These are phyloP conservation scores for Ophiostoma piceae DNA, from an alignment of 2,329 filamentous ascomycete genomes.

Conservation along the genomic window DNA sequence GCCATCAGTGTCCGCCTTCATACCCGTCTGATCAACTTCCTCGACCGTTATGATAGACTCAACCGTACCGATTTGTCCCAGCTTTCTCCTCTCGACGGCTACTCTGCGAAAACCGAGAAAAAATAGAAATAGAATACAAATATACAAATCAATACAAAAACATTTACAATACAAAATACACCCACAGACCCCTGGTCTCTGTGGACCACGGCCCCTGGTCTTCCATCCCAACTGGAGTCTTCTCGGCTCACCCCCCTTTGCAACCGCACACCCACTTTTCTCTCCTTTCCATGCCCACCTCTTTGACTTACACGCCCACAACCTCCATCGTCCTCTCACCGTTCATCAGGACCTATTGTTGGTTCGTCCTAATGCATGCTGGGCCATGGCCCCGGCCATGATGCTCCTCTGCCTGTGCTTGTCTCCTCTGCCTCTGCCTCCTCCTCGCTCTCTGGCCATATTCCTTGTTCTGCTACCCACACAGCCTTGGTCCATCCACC, in stretches of 20 bases:
- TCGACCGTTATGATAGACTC: background rate
- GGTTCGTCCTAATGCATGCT: slow-evolving; percentile 5
- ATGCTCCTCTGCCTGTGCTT: slow-evolving; percentile 16
- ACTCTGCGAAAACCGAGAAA: background rate
- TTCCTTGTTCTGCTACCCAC: background rate
- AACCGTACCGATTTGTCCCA: no score
- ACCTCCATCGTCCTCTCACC: background rate
- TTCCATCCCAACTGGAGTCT: slow-evolving; percentile 16
- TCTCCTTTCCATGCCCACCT: slow-evolving; percentile 17
- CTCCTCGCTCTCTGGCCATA: background rate
- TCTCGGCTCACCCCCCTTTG: slow-evolving; percentile 9
- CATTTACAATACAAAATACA: background rate
- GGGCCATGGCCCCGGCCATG: slow-evolving; percentile 14
- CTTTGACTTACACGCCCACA: slow-evolving; percentile 21
- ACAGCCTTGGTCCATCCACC: background rate
- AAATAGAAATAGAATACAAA: background rate
- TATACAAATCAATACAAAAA: background rate
- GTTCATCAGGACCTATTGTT: slow-evolving; percentile 8
- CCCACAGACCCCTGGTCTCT: slow-evolving; percentile 9
- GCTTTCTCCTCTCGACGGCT: no score
- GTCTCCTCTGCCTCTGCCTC: background rate
- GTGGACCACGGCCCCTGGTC: slow-evolving; percentile 19
- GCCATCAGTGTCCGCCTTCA: no score
- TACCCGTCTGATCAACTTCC: background rate
- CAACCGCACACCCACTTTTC: slow-evolving; percentile 14